A percentile compares a stretch with the other conserved stretches of the same genome.
These are phyloP conservation scores for Aureobasidium namibiae DNA, from an alignment of 2,329 filamentous ascomycete genomes.

Conservation along the genomic window DNA sequence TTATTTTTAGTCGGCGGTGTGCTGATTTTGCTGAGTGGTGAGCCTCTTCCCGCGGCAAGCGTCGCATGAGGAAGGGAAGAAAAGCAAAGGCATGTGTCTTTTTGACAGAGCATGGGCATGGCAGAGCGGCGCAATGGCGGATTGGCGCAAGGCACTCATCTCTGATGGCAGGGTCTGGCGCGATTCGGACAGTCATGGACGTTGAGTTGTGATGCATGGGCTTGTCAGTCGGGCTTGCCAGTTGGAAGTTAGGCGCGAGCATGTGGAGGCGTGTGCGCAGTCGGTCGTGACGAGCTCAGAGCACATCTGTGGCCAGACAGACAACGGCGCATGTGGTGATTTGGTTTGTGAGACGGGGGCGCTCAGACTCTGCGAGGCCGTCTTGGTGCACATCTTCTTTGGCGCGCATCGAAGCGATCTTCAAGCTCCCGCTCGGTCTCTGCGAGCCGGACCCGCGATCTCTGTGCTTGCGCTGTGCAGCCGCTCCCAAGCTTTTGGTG, in stretches of 20 bases:
- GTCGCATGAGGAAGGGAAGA: background rate
- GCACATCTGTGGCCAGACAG: conserved; percentile 7
- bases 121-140: background rate
- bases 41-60: background rate
- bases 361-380: background rate
- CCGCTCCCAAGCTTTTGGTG: conserved; percentile 11
- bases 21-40: background rate
- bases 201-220: conserved; percentile 11
- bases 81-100: background rate
- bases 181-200: background rate
- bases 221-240: background rate
- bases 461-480: conserved; percentile 8
- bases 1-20: conserved; percentile 12
- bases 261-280: too few relatives aligned
- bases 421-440: conserved; percentile 12
- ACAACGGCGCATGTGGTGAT: conserved; percentile 11
- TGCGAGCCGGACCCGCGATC: conserved; percentile 12
- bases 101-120: background rate
- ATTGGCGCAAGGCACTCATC: background rate
- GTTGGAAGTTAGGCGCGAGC: background rate
- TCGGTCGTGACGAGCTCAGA: too few relatives aligned
- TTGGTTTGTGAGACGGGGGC: conserved; percentile 9
- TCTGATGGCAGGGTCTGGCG: background rate
- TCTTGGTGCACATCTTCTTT: background rate
- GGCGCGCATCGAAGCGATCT: conserved; percentile 7